Evolutionary conservation across 1,284 basidiomycete genomes (phyloP).

Genomic region (Omphalotus olearius): DNA sequence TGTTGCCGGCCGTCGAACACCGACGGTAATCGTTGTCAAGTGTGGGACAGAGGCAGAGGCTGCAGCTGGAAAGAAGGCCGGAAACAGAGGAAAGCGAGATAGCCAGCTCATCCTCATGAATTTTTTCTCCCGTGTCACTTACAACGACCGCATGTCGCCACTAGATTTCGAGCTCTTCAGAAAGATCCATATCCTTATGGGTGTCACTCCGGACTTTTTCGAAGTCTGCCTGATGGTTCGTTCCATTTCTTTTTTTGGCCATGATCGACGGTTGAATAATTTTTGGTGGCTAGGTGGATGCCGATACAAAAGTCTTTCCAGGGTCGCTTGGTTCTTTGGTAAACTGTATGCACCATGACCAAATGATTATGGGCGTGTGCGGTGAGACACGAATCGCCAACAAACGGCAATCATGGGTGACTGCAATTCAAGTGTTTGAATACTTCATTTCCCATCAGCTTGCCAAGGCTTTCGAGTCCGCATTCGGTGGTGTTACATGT

Average conservation of each 20-base stretch:
- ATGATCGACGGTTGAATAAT: not conserved
- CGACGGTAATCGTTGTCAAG: constrained; percentile 96
- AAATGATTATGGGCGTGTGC: constrained; percentile 98
- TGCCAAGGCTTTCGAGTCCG: constrained; percentile 97
- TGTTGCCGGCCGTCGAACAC: constrained; percentile 83
- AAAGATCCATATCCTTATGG: constrained; percentile 95
- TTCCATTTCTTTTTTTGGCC: constrained; percentile 10
- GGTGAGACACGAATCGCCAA: constrained; percentile 99
- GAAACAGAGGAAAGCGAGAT: constrained; percentile 98
- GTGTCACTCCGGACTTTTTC: constrained; percentile 99
- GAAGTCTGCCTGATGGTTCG: constrained; percentile 96
- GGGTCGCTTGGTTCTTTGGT: constrained; percentile 85
- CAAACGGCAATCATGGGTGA: constrained; percentile 97
- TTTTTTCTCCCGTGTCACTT: constrained; percentile 98
- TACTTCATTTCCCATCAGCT: constrained; percentile 99
- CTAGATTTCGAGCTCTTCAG: constrained; percentile 98
- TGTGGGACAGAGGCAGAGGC: constrained; percentile 90
- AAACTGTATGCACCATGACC: constrained; percentile 98
- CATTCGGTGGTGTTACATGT: constrained; percentile 99
- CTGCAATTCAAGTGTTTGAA: constrained; percentile 96
- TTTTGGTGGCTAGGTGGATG: constrained; percentile 79
- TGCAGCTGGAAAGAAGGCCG: constrained; percentile 84
- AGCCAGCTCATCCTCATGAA: constrained; percentile 99
- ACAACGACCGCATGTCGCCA: constrained; percentile 98
- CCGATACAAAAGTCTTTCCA: constrained; percentile 92